Conservation (phyloP, 1,139 yeast genomes). For the Meyerozyma elateridarum region DNA sequence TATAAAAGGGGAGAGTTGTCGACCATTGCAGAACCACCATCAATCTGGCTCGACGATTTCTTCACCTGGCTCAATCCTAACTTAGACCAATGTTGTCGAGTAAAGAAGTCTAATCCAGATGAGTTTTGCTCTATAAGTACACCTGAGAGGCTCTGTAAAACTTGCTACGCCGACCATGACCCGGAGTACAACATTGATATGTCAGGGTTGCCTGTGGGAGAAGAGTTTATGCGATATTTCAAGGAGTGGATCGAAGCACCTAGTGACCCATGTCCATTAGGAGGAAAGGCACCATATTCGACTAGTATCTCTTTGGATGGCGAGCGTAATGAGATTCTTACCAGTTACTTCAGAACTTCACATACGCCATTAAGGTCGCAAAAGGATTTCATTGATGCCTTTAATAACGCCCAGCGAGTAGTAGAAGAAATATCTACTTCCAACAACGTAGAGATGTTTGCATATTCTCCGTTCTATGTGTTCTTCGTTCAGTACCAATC, state of each 20-base stretch:
- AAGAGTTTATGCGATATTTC: conserved; percentile 68
- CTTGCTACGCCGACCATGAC: conserved; percentile 57
- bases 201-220: conserved; percentile 80
- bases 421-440: conserved; percentile 49
- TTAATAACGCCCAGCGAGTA: conserved; percentile 67
- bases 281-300: conserved; percentile 91
- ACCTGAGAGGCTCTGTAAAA: conserved; percentile 68
- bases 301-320: conserved; percentile 46
- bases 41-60: conserved; percentile 92
- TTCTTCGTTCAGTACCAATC: conserved; percentile 84
- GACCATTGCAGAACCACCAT: conserved; percentile 73
- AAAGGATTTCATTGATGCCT: conserved; percentile 76
- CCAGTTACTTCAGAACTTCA: conserved; percentile 75
- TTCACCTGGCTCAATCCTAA: conserved; percentile 83
- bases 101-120: conserved; percentile 35
- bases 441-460: conserved; percentile 55
- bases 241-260: conserved; percentile 79
- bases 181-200: conserved; percentile 67
- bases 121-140: conserved; percentile 65
- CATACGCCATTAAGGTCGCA: conserved; percentile 82
- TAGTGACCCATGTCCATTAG: conserved; percentile 90
- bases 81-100: conserved; percentile 80
- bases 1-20: conserved; percentile 60
- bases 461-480: conserved; percentile 88
- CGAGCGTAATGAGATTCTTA: conserved; percentile 34